Evolutionary conservation across 805 yeast species (phyloP), one percentile per base, ranked within the genome.

Genomic region (Metschnikowia proteae): DNA sequence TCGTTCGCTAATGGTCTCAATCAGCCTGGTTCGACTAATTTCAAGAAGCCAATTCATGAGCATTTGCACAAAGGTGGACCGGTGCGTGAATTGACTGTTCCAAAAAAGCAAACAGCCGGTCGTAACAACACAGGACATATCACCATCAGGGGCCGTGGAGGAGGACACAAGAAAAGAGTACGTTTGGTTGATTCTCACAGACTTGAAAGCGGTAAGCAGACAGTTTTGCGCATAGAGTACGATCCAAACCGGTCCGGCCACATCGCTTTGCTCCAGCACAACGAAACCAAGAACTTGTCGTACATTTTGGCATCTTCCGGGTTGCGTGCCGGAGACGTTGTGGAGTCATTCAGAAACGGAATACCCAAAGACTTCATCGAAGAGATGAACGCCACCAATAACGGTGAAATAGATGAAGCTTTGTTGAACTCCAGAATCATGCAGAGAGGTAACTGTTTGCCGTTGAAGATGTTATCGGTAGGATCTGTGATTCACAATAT

Each of bases 211-310:
- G 98, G 97, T 27, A 78, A 76, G 38, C 94, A 88, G 59, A 77
- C 79, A 30, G 97, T 94, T 23, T 71, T 83, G 54, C 78, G 99
- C 65, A 88, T 94, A 51, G 99, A 94, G 68, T 89, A 89, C 63
- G 99, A 94, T 69, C 99, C 99, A 43, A 87, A 87, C 60, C 81
- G 99, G 74, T 80, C 95, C 3, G 85, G 94, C 5, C 99, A 94
- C 69, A 86, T 94, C 65, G 99, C 99, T 0, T 71, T 94, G 52
- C 62, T 92, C 43, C 78, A 84, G 66, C 85, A 86, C 66, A 67
- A 74, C 43, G 78, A 71, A 31, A 77, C 90, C 0, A 82, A 80
- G 4, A 75, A 80, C 55, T 69, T 83, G 51, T 78, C 92, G 8
- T 94, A 94, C 66, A 88, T 94, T 50, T 71, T 90, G 48, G 98